Conservation (phyloP, 352 stramenopile species). For the Thalassiosira pacifica region DNA sequence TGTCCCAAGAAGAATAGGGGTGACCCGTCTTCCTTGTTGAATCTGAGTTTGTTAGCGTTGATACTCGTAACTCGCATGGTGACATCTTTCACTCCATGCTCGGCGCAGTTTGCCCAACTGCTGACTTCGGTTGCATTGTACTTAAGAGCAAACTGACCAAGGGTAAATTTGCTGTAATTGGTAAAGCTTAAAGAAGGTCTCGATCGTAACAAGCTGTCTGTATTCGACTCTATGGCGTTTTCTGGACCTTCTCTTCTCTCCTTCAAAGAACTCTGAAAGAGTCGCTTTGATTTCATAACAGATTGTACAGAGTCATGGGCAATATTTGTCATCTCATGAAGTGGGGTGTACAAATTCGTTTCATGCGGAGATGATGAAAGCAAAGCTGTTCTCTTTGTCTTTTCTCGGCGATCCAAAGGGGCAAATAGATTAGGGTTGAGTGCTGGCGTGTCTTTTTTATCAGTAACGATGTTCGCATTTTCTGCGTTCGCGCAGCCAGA, state of each 20-base stretch:
- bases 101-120: slow-evolving; percentile 25
- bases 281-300: slow-evolving; percentile 62
- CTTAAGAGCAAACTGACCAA: slow-evolving; percentile 19
- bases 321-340: slow-evolving; percentile 44
- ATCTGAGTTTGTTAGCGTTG: slow-evolving; percentile 76
- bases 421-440: background rate
- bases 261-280: slow-evolving; percentile 45
- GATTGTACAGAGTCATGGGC: slow-evolving; percentile 48
- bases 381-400: background rate
- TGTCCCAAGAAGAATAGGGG: slow-evolving; percentile 61
- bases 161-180: slow-evolving; percentile 42
- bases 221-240: background rate
- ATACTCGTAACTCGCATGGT: slow-evolving; percentile 61
- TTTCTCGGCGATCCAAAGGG: background rate
- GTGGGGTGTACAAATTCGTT: slow-evolving; percentile 39
- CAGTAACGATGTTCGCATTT: slow-evolving; percentile 28
- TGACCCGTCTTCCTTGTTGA: slow-evolving; percentile 53
- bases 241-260: background rate
- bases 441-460: slow-evolving; percentile 23
- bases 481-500: background rate
- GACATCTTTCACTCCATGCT: slow-evolving; percentile 57
- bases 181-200: slow-evolving; percentile 3
- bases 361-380: slow-evolving; percentile 31
- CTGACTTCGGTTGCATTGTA: slow-evolving; percentile 20
- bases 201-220: background rate